Evolutionary conservation across 306 rosid species (phyloP).

Genomic region (Rubus parviflorus): DNA sequence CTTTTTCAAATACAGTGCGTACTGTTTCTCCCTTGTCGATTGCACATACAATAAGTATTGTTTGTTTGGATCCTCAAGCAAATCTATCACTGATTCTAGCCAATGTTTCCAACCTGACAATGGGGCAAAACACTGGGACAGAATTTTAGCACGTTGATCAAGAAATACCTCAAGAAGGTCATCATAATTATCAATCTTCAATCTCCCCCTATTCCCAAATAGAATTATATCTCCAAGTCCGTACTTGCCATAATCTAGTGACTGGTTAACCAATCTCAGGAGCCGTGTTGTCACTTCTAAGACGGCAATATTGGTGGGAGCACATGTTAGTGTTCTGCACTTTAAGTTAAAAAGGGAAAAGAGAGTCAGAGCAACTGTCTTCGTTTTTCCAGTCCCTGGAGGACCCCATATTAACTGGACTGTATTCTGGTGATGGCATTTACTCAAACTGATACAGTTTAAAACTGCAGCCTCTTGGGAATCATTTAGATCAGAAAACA

Average conservation of each 20-base stretch:
- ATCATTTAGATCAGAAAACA: conserved; percentile 37
- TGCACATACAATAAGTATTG: conserved; percentile 30
- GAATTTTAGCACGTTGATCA: conserved; percentile 18
- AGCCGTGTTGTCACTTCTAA: conserved; percentile 42
- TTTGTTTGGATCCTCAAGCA: conserved; percentile 31
- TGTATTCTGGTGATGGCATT: conserved; percentile 29
- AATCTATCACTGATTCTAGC: conserved; percentile 22
- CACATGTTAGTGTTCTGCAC: conserved; percentile 52
- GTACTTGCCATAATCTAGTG: conserved; percentile 6
- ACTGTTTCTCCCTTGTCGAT: background rate
- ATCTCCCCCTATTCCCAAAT: conserved; percentile 29
- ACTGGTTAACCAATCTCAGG: background rate
- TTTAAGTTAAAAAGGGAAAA: conserved; percentile 29
- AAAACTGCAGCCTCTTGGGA: conserved; percentile 33
- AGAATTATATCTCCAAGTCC: conserved; percentile 41
- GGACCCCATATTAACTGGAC: conserved; percentile 67
- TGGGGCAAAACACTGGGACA: background rate
- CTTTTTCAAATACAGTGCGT: too few species aligned
- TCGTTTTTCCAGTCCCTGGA: conserved; percentile 69
- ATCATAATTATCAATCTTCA: conserved; percentile 26
- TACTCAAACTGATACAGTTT: conserved; percentile 35
- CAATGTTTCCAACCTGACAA: conserved; percentile 18
- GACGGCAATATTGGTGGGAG: conserved; percentile 63
- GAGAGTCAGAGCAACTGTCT: conserved; percentile 46
- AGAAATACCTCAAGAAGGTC: conserved; percentile 30